Evolutionary conservation across 306 rosid species (phyloP).

Genomic region (Castanea sativa): DNA sequence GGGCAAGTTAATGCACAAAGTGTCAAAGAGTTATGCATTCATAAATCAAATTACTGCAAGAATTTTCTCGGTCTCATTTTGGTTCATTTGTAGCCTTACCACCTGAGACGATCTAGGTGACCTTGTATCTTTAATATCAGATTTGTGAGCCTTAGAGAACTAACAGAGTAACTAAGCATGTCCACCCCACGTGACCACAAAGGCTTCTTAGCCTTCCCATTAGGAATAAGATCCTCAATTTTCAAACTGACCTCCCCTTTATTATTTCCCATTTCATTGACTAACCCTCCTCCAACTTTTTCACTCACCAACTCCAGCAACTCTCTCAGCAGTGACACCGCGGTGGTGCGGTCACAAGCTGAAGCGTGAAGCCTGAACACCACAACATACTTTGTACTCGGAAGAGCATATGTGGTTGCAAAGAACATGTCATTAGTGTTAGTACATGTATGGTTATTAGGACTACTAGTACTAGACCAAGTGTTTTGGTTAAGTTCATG

Average conservation of each 20-base stretch:
- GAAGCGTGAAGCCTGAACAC: slow-evolving; percentile 48
- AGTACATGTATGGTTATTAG: neutral
- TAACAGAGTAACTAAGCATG: slow-evolving; percentile 53
- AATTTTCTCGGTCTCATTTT: slow-evolving; percentile 34
- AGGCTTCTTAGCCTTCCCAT: slow-evolving; percentile 30
- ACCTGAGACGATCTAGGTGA: slow-evolving; percentile 42
- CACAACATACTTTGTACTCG: slow-evolving; percentile 18
- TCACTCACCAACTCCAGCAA: slow-evolving; percentile 24
- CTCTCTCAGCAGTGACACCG: slow-evolving; percentile 43
- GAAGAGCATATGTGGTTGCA: slow-evolving; percentile 36
- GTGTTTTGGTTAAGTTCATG: slow-evolving; percentile 46
- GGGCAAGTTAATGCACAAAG: no score
- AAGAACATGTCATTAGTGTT: slow-evolving; percentile 21
- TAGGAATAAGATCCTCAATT: slow-evolving; percentile 48
- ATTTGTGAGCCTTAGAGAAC: slow-evolving; percentile 43
- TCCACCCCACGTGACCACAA: slow-evolving; percentile 52
- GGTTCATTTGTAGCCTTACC: slow-evolving; percentile 43
- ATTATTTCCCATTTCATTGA: neutral
- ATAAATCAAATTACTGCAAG: slow-evolving; percentile 30
- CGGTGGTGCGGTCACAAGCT: slow-evolving; percentile 61
- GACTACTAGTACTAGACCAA: slow-evolving; percentile 9
- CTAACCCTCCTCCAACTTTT: neutral
- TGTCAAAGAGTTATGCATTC: neutral
- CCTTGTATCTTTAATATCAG: slow-evolving; percentile 37
- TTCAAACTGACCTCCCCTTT: slow-evolving; percentile 22